These are phyloP conservation scores for Pythium folliculosum DNA, from an alignment of 352 stramenopile genomes.

Conservation along the genomic window DNA sequence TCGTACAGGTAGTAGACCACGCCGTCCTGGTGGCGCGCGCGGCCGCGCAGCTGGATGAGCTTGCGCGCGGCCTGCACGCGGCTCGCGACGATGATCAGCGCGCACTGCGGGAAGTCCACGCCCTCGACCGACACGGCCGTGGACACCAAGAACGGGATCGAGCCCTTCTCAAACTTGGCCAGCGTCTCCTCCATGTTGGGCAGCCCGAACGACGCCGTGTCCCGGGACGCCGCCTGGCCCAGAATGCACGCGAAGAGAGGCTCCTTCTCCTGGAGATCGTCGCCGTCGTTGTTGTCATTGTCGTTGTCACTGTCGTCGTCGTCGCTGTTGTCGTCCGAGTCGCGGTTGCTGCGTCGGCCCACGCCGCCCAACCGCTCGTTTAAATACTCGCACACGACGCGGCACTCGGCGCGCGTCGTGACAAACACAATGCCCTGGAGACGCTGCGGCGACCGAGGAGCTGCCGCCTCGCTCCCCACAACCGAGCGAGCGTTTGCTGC, in stretches of 20 bases:
- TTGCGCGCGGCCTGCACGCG: conserved; percentile 55
- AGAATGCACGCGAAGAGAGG: conserved; percentile 65
- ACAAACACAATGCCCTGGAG: conserved; percentile 78
- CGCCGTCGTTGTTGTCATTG: neutral
- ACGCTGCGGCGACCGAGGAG: neutral
- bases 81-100: conserved; percentile 65
- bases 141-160: conserved; percentile 63
- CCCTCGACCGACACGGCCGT: conserved; percentile 79
- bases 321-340: conserved; percentile 12
- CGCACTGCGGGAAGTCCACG: conserved; percentile 79
- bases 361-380: conserved; percentile 55
- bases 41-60: conserved; percentile 74
- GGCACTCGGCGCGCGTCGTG: conserved; percentile 77
- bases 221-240: conserved; percentile 47
- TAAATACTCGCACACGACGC: conserved; percentile 75
- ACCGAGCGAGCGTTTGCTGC: no score
- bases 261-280: neutral
- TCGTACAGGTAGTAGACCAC: conserved; percentile 77
- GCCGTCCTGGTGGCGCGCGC: conserved; percentile 73
- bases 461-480: conserved; percentile 20
- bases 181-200: conserved; percentile 61
- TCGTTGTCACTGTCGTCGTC: neutral
- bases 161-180: conserved; percentile 55
- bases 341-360: conserved; percentile 9
- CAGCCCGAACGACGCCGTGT: conserved; percentile 61